Evolutionary conservation across 1,139 yeast genomes (phyloP), one percentile per base, ranked within the genome.

Genomic region (Suhomyces anneliseae): DNA sequence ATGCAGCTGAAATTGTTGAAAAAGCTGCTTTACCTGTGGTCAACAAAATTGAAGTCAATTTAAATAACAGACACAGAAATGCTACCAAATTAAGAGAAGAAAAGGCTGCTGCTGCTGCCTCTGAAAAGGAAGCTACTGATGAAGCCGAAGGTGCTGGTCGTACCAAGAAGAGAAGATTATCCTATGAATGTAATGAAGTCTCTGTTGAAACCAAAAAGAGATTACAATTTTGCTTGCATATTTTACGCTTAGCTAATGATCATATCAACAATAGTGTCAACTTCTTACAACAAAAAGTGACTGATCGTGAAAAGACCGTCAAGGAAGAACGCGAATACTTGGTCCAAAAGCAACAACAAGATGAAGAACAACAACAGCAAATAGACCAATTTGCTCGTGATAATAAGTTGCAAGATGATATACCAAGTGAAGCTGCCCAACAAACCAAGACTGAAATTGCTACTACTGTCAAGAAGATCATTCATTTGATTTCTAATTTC

Each of bases 391-490:
- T 39, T 34, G 26, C 38, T 34, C 41, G 38, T n/a, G 47, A 42
- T 27, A 39, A 42, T 26, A 45, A 44, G 39, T 38, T 45, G 3
- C 48, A 45, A 34, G 35, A 31, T 2, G 56, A 49, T 10, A 15
- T 43, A 11, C 45, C 52, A 12, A 54, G 56, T 9, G 61, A 58
- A 35, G 65, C 60, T n/a, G 67, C 69, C 2, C 68, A 65, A 44
- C 78, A 82, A 50, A 76, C 93, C 39, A 87, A 88, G 56, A 81
- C 83, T 52, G 99, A 93, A 59, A 89, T 93, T 36, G 85, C 92
- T 8, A 79, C 87, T 5, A 93, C 97, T 0, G 92, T 93, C 27
- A 88, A 90, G 64, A 92, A 90, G 62, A 90, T 92, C 44, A 90
- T 92, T 38, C 82, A 84, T 38, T 82, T 93, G 36, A 87, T 93